Base-by-base conservation (phyloP, 2,329 filamentous ascomycete species). In the Fusarium coffeatum region DNA sequence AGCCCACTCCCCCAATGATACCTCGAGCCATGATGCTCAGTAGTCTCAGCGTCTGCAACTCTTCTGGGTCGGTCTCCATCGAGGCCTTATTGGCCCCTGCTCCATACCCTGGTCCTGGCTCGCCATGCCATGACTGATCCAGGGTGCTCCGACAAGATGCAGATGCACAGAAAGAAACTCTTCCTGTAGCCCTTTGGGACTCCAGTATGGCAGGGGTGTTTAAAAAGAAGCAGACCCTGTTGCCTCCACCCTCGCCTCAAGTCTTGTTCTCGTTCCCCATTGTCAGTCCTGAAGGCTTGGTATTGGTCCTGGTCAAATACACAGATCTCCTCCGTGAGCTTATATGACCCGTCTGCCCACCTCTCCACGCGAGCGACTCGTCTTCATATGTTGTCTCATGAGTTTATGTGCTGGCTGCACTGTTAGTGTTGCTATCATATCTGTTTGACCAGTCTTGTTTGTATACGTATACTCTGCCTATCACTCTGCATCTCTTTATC, bases 291-390 rank as follows among this genome's bases (percentile, higher is more conserved):
- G 55, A 25, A 64, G 42, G 51, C 62, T 55, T 56, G 64, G 64
- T 63, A 71, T 65, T 71, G 60, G 56, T 59, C 32, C 41, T 68
- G 46, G 46, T 42, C 64, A 57, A 59, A 55, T 64, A 63, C 67
- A 55, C 45, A 69, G 41, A 64, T 72, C 64, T 73, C 63, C 66
- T 56, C 43, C 47, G 43, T 59, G 71, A 75, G 72, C 75, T 78
- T 74, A 74, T 78, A 79, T 78, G 69, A 32, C 63, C 74, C 60
- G 55, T 60, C 46, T 64, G 45, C 75, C 76, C 74, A 72, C 74
- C 72, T 64, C 66, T 55, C 62, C 67, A 64, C 69, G 61, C 66
- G 73, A 61, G 64, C 41, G 59, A 55, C 43, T 37, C 54, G 48
- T 60, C 37, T 59, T 66, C 46, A 55, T 54, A 64, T 55, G 46